These are phyloP conservation scores for Gastrolobium bilobum DNA, from an alignment of 306 rosid genomes.

Conservation along the genomic window DNA sequence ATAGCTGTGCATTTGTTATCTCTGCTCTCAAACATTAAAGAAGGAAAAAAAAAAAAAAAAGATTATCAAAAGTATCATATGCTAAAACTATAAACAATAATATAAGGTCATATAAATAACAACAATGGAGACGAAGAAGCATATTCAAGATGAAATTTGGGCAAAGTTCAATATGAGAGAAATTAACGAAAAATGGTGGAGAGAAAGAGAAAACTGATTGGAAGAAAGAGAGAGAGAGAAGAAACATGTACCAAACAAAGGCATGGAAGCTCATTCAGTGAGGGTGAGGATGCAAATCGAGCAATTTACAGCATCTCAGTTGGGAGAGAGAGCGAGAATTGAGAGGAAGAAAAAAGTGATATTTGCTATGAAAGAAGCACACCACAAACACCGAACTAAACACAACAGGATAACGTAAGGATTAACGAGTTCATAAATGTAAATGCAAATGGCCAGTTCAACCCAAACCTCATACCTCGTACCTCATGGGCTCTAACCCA, in stretches of 20 bases:
- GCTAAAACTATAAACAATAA: not conserved
- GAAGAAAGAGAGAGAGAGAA: not conserved
- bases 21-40: conserved; percentile 56
- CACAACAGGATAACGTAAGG: too few species aligned
- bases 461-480: too few species aligned
- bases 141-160: not conserved
- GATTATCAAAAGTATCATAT: not conserved
- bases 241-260: conserved; percentile 68
- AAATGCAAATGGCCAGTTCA: too few species aligned
- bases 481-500: too few species aligned
- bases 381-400: too few species aligned
- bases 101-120: not conserved
- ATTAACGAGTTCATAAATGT: too few species aligned
- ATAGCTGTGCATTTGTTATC: conserved; percentile 77
- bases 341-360: not conserved
- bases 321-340: conserved; percentile 19
- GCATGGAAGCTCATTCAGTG: conserved; percentile 92
- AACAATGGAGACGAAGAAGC: not conserved
- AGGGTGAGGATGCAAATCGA: not conserved
- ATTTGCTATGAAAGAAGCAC: not conserved
- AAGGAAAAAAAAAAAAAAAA: not conserved
- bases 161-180: not conserved
- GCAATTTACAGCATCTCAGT: conserved; percentile 5
- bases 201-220: not conserved
- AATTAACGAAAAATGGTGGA: not conserved